Evolutionary conservation across 352 stramenopile genomes (phyloP), one percentile per base, ranked within the genome.

Genomic region (Globisporangium abappressorium): DNA sequence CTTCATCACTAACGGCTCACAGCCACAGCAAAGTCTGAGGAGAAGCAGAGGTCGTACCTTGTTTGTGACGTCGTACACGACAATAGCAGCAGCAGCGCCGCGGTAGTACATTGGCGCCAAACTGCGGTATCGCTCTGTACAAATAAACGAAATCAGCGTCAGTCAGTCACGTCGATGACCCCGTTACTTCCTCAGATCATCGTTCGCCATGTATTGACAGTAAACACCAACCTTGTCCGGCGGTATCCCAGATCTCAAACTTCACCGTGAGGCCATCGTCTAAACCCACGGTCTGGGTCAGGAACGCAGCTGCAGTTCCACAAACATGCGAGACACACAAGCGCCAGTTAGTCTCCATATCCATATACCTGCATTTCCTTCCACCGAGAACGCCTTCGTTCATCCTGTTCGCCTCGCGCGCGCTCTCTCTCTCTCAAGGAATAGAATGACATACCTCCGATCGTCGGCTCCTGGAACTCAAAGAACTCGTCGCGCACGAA

Each of bases 401-500:
- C 38, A 20, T 51, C 43, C 5, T 6, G 20, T 24, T n/a, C 18
- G 15, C 22, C 43, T 12, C 18, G 18, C 18, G 15, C 38, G 5
- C 15, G 15, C 41, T 20, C 41, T 49, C 41, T 20, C 12, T 4
- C 15, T n/a, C 15, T n/a, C 41, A 47, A 49, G 15, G 8, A n/a
- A 30, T 62, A 26, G 20, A 34, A 20, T 64, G 4, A 24, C 57
- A 34, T 43, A 97, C 89, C 91, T 84, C 91, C 92, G 73, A 99
- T 99, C 47, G 97, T 99, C 30, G 95, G 93, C 80, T 99, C 96
- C 76, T 99, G 97, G 76, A 99, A 99, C 83, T 99, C 97, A 75
- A 99, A 99, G 82, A 99, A 99, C 77, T 99, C 97, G 81, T 99
- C 97, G 66, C 97, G 84, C 28, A 99, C 98, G 74, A 99, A 99